Evolutionary conservation across 2,329 filamentous ascomycete species (phyloP), one percentile per base, ranked within the genome.

Genomic region (Arachnomyces sp.): DNA sequence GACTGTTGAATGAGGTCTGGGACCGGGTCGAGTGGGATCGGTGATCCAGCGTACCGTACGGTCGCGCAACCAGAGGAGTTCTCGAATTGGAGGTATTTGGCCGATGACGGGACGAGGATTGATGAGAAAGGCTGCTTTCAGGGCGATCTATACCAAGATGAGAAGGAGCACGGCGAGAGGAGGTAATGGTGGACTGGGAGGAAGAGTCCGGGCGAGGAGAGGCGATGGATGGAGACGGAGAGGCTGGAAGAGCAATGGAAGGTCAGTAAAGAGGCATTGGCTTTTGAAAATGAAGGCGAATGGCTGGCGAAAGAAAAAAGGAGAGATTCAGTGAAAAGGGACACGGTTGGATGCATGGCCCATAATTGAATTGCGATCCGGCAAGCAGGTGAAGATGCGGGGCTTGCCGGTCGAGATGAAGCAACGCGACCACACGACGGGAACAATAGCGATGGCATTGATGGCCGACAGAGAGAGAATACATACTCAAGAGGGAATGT

Each of bases 1-100:
- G 52, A 38, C 61, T 59, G 44, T 62, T 61, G 42, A 60, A 63
- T 1, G 61, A 62, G 9, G 52, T 51, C 34, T 59, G 54, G 11
- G 60, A 60, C 16, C 51, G 51, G 43, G 61, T 60, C 41, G 52
- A 50, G 33, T 54, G 50, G n/a, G 47, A 28, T 33, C 46, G 44
- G n/a, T 49, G 40, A 28, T 49, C 46, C 30, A 42, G 40, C 36
- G 31, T 11, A n/a, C 34, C 40, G 5, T 50, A 41, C 14, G 48
- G 50, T 11, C 48, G 46, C 29, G 44, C 38, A 29, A 44, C 45
- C 21, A 50, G 48, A 34, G 51, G 42, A 32, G 49, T 32, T 2
- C 52, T 53, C 37, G 45, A 44, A 38, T 49, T 46, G 34, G 50
- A 40, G 9, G 45, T 12, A 28, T 25, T 25, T n/a, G 25, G 28